phyloP scores from a whole-genome alignment of 306 rosid species.

The Pterocarpus macrocarpus region DNA sequence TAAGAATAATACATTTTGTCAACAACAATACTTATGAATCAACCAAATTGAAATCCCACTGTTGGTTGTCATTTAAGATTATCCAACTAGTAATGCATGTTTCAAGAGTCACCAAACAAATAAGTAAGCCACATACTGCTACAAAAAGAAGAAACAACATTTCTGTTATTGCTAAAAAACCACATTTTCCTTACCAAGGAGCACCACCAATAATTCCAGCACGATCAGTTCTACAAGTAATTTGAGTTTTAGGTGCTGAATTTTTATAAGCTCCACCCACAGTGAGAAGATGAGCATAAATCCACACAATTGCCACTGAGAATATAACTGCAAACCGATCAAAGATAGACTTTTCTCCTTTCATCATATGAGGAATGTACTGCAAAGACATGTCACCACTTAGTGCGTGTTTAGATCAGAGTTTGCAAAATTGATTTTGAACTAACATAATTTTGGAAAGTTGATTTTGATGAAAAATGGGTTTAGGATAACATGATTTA shows the following conservation, averaged over 20 bases:
- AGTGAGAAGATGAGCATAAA: conserved; percentile 54
- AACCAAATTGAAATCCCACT: conserved; percentile 11
- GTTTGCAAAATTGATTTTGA: no score
- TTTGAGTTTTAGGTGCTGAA: conserved; percentile 53
- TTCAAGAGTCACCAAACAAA: not conserved
- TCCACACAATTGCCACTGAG: conserved; percentile 53
- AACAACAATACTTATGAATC: not conserved
- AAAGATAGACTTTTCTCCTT: conserved; percentile 51
- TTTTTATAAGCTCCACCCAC: conserved; percentile 53
- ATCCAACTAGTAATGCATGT: not conserved
- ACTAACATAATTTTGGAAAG: no score
- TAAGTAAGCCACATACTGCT: not conserved
- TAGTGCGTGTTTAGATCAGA: no score
- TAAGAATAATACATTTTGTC: not conserved
- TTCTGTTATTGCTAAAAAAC: not conserved
- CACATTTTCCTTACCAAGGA: conserved; percentile 70
- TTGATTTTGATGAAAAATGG: no score
- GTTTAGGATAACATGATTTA: no score
- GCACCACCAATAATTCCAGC: conserved; percentile 58
- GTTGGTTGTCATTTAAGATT: not conserved
- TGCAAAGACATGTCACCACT: conserved; percentile 27
- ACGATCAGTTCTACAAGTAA: conserved; percentile 52
- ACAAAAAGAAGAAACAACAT: conserved; percentile 2
- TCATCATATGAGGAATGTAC: conserved; percentile 55
- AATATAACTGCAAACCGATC: conserved; percentile 52